These are phyloP conservation scores for Lepidium didymum DNA, from an alignment of 345 rosid genomes.

Conservation along the genomic window DNA sequence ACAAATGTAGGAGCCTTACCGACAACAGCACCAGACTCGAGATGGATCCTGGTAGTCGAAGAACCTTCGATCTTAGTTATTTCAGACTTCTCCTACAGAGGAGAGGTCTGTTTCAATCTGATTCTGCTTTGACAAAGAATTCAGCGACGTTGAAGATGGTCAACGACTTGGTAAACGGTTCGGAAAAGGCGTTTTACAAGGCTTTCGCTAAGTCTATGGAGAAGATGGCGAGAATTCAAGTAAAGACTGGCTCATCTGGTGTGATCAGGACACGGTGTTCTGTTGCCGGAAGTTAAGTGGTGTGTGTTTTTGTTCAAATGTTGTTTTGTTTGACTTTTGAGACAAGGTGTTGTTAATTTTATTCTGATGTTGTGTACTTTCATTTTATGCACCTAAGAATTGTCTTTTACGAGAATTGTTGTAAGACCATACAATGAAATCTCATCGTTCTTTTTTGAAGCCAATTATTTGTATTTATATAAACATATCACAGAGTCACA, in stretches of 20 bases:
- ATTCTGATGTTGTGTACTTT: conserved; percentile 14
- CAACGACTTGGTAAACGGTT: conserved; percentile 43
- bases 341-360: conserved; percentile 8
- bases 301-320: conserved; percentile 2
- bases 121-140: conserved; percentile 57
- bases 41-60: conserved; percentile 80
- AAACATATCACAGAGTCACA: background rate
- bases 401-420: background rate
- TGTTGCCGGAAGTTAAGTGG: conserved; percentile 40
- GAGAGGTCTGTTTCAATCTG: conserved; percentile 74
- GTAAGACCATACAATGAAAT: background rate
- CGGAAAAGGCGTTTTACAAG: conserved; percentile 39
- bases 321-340: background rate
- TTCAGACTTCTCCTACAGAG: conserved; percentile 47
- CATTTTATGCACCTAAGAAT: background rate
- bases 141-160: conserved; percentile 38
- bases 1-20: conserved; percentile 47
- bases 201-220: conserved; percentile 70
- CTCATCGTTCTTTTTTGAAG: background rate
- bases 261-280: conserved; percentile 72
- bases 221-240: conserved; percentile 64
- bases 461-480: background rate
- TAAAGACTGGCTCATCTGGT: conserved; percentile 59
- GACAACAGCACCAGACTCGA: conserved; percentile 60
- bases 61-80: conserved; percentile 66